These are phyloP conservation scores for Rachicladosporium sp. DNA, from an alignment of 2,329 filamentous ascomycete species.

Conservation along the genomic window DNA sequence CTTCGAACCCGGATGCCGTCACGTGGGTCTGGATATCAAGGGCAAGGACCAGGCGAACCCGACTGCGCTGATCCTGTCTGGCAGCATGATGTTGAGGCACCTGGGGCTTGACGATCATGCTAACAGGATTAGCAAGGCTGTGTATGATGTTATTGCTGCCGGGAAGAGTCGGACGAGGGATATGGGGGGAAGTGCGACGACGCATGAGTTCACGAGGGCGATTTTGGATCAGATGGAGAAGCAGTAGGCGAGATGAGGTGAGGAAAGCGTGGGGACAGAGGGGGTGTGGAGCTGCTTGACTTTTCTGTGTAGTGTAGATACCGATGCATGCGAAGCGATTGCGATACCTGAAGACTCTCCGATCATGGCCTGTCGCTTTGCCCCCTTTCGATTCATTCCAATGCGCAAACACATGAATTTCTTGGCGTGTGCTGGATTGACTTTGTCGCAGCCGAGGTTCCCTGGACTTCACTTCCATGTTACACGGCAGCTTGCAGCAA, in stretches of 20 bases:
- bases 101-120: conserved; percentile 95
- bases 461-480: no score
- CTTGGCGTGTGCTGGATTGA: no score
- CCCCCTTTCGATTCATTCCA: no score
- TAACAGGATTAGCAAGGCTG: conserved; percentile 89
- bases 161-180: conserved; percentile 78
- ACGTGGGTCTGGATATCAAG: conserved; percentile 98
- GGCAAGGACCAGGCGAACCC: conserved; percentile 99
- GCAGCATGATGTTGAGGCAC: conserved; percentile 94
- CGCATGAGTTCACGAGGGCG: conserved; percentile 88
- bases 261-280: no score
- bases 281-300: no score
- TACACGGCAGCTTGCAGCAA: no score
- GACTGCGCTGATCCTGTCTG: conserved; percentile 85
- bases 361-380: no score
- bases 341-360: no score
- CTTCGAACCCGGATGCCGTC: conserved; percentile 97
- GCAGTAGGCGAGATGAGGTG: conserved; percentile 1
- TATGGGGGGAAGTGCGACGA: conserved; percentile 85
- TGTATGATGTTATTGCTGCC: conserved; percentile 73
- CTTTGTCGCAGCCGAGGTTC: no score
- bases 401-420: no score
- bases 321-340: no score
- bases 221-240: conserved; percentile 89
- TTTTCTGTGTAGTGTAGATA: no score